Conservation (phyloP, 2,329 filamentous ascomycete species). For the Leptosphaerulina australis region DNA sequence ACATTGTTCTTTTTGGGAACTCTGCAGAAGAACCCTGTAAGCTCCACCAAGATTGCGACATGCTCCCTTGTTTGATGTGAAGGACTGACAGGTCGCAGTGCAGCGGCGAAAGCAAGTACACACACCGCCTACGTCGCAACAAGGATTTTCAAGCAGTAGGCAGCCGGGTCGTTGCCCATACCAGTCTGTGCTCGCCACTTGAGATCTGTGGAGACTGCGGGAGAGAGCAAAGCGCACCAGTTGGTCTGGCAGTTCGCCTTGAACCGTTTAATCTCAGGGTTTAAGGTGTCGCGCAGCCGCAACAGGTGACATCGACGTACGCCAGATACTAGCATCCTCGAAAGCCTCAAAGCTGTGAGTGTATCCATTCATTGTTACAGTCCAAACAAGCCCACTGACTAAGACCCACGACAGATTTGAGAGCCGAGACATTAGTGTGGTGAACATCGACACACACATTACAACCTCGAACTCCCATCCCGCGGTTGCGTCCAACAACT, state of each 20-base stretch:
- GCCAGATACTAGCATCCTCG: conserved; percentile 18
- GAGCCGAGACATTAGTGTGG: conserved; percentile 23
- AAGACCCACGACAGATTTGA: conserved; percentile 21
- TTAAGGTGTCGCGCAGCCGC: conserved; percentile 43
- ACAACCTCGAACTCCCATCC: conserved; percentile 33
- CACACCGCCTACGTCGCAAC: conserved; percentile 42
- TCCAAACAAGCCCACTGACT: conserved; percentile 21
- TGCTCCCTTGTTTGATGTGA: conserved; percentile 33
- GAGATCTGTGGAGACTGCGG: conserved; percentile 47
- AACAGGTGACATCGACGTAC: conserved; percentile 31
- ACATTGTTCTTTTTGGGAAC: conserved; percentile 41
- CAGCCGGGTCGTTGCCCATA: conserved; percentile 30
- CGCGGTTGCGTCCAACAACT: conserved; percentile 21
- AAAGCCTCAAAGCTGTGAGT: conserved; percentile 20
- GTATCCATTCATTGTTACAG: conserved; percentile 11
- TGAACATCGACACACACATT: conserved; percentile 25
- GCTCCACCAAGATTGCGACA: conserved; percentile 42
- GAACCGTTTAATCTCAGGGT: conserved; percentile 40
- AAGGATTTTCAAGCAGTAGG: conserved; percentile 33
- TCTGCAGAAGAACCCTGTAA: conserved; percentile 47
- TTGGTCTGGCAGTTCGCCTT: conserved; percentile 33
- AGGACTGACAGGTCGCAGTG: conserved; percentile 45
- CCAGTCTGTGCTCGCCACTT: conserved; percentile 45
- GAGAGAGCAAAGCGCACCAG: conserved; percentile 47
- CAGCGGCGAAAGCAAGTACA: conserved; percentile 28